Base-by-base conservation (phyloP, 257 asterid genomes). In the Datura wrightii region DNA sequence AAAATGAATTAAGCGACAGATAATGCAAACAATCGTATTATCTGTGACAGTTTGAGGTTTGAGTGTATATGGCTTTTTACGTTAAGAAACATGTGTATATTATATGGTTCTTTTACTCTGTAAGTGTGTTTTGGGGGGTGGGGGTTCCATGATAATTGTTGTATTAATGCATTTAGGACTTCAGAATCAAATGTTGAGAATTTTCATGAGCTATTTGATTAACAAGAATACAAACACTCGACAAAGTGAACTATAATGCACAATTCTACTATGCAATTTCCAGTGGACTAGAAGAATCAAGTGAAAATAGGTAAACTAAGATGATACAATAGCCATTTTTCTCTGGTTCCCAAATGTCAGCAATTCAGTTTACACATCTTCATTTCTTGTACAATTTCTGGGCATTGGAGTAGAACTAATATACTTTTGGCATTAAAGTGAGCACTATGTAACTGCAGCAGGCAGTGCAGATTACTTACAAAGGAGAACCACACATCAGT, bases 301-400 rank as follows among this genome's bases (percentile, higher is more conserved):
- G 31, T 16, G 34, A 41, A 2, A 39, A 42, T 1, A 14, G 15
- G 52, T 39, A 69, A 16, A 39, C 3, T 16, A 39, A 39, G 63
- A 52, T 50, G 48, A 52, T 34, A 52, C 46, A 13, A 31, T 15
- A 18, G 14, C 5, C 62, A 76, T 24, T 50, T 74, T 48, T 24
- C 60, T 74, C 41, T 24, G 60, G 46, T 76, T 50, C 60, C 81
- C 6, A 18, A 56, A 5, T 18, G 63, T 6, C 9, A 10, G 31
- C 31, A 56, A 56, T 56, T 56, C 63, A 18, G 78, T 39, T 67
- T 67, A 67, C 78, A 41, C 19, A 74, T 36, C 10, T 24, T 48
- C 24, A 74, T 24, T 72, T 74, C 81, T 19, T 46, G 80, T 72
- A 71, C 79, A 5, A 71, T n/a, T 71, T 71, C 56, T n/a, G 79